These are phyloP conservation scores for Backusella australiensis DNA, from an alignment of 192 early-diverging fungal genomes.

Conservation along the genomic window DNA sequence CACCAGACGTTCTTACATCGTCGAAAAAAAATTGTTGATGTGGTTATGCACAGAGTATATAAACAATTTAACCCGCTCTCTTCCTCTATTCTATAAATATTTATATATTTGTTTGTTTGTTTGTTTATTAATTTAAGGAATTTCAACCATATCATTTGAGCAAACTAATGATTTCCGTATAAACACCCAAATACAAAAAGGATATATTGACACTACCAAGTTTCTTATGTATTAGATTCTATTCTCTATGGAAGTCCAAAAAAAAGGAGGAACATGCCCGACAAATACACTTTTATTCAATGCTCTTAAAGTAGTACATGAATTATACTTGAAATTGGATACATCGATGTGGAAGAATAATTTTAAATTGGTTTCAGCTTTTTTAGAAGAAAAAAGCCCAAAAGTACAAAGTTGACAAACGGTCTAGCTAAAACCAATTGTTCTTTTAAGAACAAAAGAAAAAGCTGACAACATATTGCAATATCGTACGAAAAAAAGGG, in stretches of 20 bases:
- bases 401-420: not conserved
- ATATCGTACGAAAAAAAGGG: not conserved
- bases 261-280: not conserved
- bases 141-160: constrained; percentile 1
- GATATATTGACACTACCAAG: not conserved
- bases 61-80: not conserved
- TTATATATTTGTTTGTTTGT: not conserved
- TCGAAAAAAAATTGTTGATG: not conserved
- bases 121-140: constrained; percentile 4
- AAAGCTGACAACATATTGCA: not conserved
- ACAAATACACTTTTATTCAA: not conserved
- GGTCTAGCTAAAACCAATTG: not conserved
- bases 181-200: not conserved
- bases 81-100: not conserved
- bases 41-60: not conserved
- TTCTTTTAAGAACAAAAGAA: not conserved
- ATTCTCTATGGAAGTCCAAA: not conserved
- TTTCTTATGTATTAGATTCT: not conserved
- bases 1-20: not conserved
- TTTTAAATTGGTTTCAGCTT: not conserved
- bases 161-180: not conserved
- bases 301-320: not conserved
- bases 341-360: not conserved
- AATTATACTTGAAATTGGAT: not conserved
- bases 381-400: not conserved